Evolutionary conservation across 2,329 filamentous ascomycete genomes (phyloP).

Genomic region (Fusarium papillatum): DNA sequence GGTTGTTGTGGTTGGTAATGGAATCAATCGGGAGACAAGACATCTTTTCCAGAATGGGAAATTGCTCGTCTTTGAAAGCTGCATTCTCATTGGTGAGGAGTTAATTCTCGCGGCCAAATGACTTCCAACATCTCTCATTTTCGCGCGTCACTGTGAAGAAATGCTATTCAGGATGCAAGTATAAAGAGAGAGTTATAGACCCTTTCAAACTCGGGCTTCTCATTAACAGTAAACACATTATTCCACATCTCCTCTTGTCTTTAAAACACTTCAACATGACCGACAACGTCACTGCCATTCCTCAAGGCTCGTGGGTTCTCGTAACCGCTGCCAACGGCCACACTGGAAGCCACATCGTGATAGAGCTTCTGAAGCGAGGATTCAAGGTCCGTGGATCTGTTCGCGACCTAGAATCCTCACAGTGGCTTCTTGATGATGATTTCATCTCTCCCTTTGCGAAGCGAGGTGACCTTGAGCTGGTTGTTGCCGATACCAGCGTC

Average conservation of each 20-base stretch:
- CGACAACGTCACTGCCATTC: slow-evolving; percentile 18
- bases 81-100: neutral
- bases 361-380: slow-evolving; percentile 31
- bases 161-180: neutral
- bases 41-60: neutral
- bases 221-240: neutral
- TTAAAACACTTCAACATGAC: neutral
- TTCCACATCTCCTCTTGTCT: neutral
- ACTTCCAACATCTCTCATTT: neutral
- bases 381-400: slow-evolving; percentile 40
- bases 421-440: slow-evolving; percentile 35
- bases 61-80: neutral
- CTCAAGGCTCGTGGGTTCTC: slow-evolving; percentile 37
- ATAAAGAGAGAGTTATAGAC: neutral
- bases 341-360: slow-evolving; percentile 36
- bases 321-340: slow-evolving; percentile 39
- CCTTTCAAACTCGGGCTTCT: neutral
- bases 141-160: neutral
- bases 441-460: slow-evolving; percentile 16
- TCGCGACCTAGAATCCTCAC: slow-evolving; percentile 21
- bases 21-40: neutral
- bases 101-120: neutral
- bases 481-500: slow-evolving; percentile 30
- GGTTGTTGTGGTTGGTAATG: neutral
- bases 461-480: slow-evolving; percentile 26